Evolutionary conservation across 73 alveolate species (phyloP).

Genomic region (Strombidium stylifer): DNA sequence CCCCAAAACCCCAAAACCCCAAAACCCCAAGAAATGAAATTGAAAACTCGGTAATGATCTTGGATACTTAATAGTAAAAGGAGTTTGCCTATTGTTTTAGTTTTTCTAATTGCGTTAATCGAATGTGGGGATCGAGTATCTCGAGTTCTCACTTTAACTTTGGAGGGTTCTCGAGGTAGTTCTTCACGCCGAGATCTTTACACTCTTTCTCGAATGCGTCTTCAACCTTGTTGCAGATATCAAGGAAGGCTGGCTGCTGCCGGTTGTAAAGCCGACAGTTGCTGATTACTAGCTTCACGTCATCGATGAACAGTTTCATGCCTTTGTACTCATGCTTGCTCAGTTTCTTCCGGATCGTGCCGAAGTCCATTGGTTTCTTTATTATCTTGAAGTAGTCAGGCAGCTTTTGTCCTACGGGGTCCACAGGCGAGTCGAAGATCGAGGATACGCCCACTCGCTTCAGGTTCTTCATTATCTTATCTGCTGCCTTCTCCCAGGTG

Average conservation of each 20-base stretch:
- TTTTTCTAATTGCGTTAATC: too few relatives aligned
- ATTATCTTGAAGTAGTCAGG: slow-evolving; percentile 87
- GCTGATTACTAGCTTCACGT: slow-evolving; percentile 53
- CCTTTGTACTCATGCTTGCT: slow-evolving; percentile 22
- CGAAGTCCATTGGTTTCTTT: slow-evolving; percentile 95
- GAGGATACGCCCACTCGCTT: slow-evolving; percentile 86
- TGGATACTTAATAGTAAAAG: too few relatives aligned
- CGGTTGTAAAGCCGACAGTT: slow-evolving; percentile 66
- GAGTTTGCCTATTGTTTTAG: too few relatives aligned
- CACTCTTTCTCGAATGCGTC: slow-evolving; percentile 39
- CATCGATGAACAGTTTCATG: slow-evolving; percentile 47
- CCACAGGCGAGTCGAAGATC: slow-evolving; percentile 93
- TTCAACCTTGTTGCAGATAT: slow-evolving; percentile 4
- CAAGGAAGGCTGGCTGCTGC: slow-evolving; percentile 5
- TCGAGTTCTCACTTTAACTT: too few relatives aligned
- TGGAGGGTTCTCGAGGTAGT: not conserved
- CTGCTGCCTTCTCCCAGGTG: slow-evolving; percentile 87
- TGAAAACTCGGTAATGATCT: too few relatives aligned
- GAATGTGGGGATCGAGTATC: not conserved
- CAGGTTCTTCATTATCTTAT: slow-evolving; percentile 67
- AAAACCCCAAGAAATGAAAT: not conserved
- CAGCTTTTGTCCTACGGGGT: slow-evolving; percentile 75
- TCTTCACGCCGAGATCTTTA: slow-evolving; percentile 18
- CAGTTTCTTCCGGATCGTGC: slow-evolving; percentile 83
- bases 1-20: not conserved